Evolutionary conservation across 2,329 filamentous ascomycete genomes (phyloP).

Genomic region (Acarospora socialis): DNA sequence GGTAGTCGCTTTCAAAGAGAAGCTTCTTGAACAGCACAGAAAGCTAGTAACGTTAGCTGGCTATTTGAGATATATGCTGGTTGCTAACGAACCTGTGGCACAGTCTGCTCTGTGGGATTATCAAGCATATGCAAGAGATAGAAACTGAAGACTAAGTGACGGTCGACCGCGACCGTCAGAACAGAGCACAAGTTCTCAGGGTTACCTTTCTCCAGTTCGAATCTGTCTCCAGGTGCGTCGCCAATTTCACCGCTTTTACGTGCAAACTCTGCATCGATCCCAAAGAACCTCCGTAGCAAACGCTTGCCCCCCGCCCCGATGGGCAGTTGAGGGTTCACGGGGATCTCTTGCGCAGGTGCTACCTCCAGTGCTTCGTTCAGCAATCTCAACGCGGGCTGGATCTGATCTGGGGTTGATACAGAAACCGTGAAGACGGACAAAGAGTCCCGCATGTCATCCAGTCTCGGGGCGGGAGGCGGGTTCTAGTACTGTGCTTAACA

Average conservation of each 20-base stretch:
- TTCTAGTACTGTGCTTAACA: not conserved
- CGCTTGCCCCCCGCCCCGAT: not conserved
- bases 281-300: not conserved
- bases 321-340: not conserved
- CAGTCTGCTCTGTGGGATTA: not conserved
- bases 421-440: not conserved
- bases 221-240: not conserved
- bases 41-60: too few species aligned
- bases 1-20: not conserved
- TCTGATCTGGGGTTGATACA: not conserved
- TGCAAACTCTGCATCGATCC: not conserved
- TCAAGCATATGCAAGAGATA: conserved; percentile 1
- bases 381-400: not conserved
- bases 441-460: not conserved
- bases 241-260: not conserved
- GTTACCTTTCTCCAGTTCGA: not conserved
- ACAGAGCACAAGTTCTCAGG: not conserved
- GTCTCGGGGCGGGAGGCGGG: not conserved
- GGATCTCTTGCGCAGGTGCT: not conserved
- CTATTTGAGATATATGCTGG: too few species aligned
- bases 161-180: not conserved
- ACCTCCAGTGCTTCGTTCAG: not conserved
- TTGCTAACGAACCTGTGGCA: not conserved
- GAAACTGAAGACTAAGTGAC: not conserved
- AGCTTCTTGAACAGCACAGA: not conserved